phyloP scores from a whole-genome alignment of 2,329 filamentous ascomycete genomes.

The Apiospora arundinis region DNA sequence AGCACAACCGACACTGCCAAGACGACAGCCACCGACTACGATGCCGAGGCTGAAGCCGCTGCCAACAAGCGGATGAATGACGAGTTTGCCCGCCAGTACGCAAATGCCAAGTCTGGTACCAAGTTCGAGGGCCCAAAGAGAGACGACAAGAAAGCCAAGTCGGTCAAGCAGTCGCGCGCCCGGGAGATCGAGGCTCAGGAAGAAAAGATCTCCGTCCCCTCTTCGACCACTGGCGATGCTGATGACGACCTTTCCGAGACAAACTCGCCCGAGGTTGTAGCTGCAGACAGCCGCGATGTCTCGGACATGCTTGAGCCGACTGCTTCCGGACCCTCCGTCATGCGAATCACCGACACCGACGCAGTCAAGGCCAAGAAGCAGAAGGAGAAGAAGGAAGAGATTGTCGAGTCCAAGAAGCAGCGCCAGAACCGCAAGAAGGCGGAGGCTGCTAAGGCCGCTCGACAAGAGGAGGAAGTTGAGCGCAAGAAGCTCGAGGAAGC shows the following conservation, averaged over 20 bases:
- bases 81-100: slow-evolving; percentile 78
- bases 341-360: slow-evolving; percentile 76
- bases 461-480: slow-evolving; percentile 79
- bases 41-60: slow-evolving; percentile 57
- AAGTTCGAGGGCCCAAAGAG: slow-evolving; percentile 58
- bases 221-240: slow-evolving; percentile 77
- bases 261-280: slow-evolving; percentile 66
- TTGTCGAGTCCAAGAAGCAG: slow-evolving; percentile 90
- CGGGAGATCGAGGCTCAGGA: slow-evolving; percentile 51
- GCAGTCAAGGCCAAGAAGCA: slow-evolving; percentile 69
- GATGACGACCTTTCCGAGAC: slow-evolving; percentile 81
- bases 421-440: slow-evolving; percentile 90
- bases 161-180: slow-evolving; percentile 72
- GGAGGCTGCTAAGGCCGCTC: slow-evolving; percentile 76
- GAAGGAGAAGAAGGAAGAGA: slow-evolving; percentile 67
- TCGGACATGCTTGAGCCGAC: slow-evolving; percentile 90
- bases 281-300: slow-evolving; percentile 71
- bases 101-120: slow-evolving; percentile 73
- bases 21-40: slow-evolving; percentile 47
- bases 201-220: slow-evolving; percentile 49
- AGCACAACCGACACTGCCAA: slow-evolving; percentile 41
- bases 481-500: slow-evolving; percentile 80
- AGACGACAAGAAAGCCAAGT: slow-evolving; percentile 67
- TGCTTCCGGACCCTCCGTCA: slow-evolving; percentile 71
- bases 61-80: slow-evolving; percentile 63